Evolutionary conservation across 2,329 filamentous ascomycete species (phyloP), one percentile per base, ranked within the genome.

Genomic region (Graphium sp.): DNA sequence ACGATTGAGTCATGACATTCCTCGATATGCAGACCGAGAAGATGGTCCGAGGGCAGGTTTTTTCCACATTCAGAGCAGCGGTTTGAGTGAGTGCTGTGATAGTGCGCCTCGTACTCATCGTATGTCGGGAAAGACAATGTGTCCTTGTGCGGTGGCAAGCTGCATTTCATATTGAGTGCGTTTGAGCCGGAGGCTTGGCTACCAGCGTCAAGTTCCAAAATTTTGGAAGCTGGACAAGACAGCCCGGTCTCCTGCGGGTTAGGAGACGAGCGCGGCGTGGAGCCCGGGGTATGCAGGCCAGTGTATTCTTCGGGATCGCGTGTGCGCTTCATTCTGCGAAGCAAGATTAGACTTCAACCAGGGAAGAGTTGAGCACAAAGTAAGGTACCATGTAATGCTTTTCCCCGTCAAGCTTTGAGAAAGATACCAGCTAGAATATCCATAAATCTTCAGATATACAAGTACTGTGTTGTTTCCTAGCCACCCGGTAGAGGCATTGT

Each of bases 1-100:
- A 69, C 62, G 34, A 95, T 64, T 6, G 83, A 70, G 52, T 98
- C 84, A 50, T 95, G 89, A 39, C 76, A 81, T 50, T 95, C 89
- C 39, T 85, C 74, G 38, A 93, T 85, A 46, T 98, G 89, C 25
- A 95, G 52, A 32, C 66, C 61, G 28, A 98, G 61, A 31, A 89
- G 73, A 47, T 85, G 75, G 20, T 74, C 65, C 1, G 82, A 84
- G 2, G 89, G 89, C 36, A 95, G 83, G 47, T 94, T 95, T 47
- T 70, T 83, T 31, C 66, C 62, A 48, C 89, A 98, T 43, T 84
- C 77, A 7, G 74, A 58, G 46, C 89, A 98, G 24, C 87, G 71
- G 48, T 94, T 85, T 34, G 72, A 68, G 49, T 95, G 89, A 14
- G 66, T 60, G 44, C 81, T 74, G 38, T 60, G 64, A 54, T 94